phyloP scores from a whole-genome alignment of 2,329 filamentous ascomycete genomes.

The Colletotrichum falcatum region DNA sequence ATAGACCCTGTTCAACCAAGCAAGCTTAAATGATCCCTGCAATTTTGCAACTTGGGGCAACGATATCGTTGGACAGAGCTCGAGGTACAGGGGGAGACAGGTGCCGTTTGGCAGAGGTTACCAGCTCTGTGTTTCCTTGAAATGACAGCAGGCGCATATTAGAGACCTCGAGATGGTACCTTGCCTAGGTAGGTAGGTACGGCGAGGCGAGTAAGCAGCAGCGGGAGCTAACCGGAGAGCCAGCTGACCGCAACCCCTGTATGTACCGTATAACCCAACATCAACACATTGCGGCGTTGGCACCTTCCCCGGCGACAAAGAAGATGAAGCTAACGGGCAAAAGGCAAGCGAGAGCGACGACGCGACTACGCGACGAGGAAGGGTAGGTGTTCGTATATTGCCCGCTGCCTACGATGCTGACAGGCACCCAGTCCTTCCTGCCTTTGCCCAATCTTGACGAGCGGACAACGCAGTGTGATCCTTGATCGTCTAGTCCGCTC shows the following conservation, averaged over 20 bases:
- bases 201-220: not conserved
- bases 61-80: not conserved
- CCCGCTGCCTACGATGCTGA: not conserved
- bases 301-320: not conserved
- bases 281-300: not conserved
- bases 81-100: not conserved
- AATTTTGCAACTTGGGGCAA: not conserved
- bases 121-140: not conserved
- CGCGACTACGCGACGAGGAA: not conserved
- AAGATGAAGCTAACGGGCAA: not conserved
- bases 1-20: slow-evolving; percentile 9
- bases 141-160: not conserved
- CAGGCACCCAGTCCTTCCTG: not conserved
- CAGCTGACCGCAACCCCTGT: not conserved
- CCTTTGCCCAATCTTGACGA: slow-evolving; percentile 14
- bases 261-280: not conserved
- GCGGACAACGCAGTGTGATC: not conserved
- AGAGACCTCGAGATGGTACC: too few species aligned
- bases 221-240: not conserved
- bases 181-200: too few species aligned
- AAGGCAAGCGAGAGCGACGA: not conserved
- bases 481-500: not conserved
- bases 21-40: slow-evolving; percentile 21
- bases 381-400: not conserved
- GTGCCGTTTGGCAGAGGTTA: not conserved